These are phyloP conservation scores for Vachellia pachyceras DNA, from an alignment of 306 rosid genomes.

Conservation along the genomic window DNA sequence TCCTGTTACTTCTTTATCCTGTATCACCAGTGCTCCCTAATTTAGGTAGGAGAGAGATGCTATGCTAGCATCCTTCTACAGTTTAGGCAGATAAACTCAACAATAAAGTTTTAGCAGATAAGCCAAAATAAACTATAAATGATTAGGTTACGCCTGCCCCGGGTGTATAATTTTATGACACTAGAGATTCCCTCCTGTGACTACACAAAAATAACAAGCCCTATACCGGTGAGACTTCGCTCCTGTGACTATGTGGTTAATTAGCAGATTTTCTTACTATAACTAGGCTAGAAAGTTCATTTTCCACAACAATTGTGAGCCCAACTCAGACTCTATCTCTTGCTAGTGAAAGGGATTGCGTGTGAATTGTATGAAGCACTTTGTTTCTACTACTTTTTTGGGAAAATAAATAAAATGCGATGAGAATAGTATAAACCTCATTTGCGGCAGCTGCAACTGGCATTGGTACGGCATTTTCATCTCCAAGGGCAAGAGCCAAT, in stretches of 20 bases:
- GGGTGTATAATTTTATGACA: background rate
- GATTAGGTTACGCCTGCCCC: background rate
- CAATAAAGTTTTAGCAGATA: background rate
- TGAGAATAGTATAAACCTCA: constrained; percentile 55
- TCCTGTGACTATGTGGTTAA: background rate
- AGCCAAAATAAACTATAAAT: background rate
- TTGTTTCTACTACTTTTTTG: background rate
- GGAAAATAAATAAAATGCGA: background rate
- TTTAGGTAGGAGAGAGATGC: background rate
- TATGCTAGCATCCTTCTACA: background rate
- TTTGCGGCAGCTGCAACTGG: constrained; percentile 89
- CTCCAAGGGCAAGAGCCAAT: constrained; percentile 85
- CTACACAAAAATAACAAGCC: background rate
- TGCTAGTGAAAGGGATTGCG: background rate
- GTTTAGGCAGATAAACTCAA: background rate
- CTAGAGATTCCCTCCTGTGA: background rate
- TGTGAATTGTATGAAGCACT: background rate
- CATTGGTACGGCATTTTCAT: constrained; percentile 74
- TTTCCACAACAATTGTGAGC: background rate
- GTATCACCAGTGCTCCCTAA: background rate
- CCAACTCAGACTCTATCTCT: background rate
- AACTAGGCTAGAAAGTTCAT: background rate
- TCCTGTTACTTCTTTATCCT: background rate
- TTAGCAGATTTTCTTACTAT: constrained; percentile 18
- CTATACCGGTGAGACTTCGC: background rate